A percentile compares a stretch with the other conserved stretches of the same genome.
Conservation (phyloP, 257 asterid genomes). For the Jacaranda copaia region DNA sequence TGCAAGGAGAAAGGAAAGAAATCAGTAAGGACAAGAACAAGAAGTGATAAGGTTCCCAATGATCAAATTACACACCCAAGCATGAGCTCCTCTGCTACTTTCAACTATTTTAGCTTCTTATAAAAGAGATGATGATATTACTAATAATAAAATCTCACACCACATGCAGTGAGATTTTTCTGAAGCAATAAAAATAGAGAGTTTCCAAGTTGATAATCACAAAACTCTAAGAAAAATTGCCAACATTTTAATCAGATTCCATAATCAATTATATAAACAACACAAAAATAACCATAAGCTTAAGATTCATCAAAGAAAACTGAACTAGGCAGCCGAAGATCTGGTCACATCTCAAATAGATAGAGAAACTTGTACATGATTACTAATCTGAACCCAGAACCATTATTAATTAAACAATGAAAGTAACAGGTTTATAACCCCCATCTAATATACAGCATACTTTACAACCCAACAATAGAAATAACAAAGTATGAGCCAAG, state of each 20-base stretch:
- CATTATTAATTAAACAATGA: constrained; percentile 16
- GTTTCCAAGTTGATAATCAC: neutral
- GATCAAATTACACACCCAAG: neutral
- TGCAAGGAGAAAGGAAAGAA: neutral
- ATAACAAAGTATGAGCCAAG: neutral
- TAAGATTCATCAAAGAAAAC: neutral
- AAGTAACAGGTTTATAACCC: neutral
- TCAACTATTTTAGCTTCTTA: neutral
- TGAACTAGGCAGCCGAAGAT: neutral
- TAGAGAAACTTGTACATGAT: neutral
- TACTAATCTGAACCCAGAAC: constrained; percentile 3
- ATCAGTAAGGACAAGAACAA: neutral
- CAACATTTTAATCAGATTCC: neutral
- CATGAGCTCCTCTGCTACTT: neutral
- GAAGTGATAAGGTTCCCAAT: neutral
- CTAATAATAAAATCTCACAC: neutral
- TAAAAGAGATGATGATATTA: neutral
- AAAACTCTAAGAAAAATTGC: neutral
- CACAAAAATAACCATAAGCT: neutral
- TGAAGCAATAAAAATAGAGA: neutral
- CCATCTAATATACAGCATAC: constrained; percentile 21
- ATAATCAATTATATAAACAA: neutral
- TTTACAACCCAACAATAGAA: neutral
- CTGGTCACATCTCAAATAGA: neutral
- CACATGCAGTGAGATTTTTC: constrained; percentile 1